Evolutionary conservation across 1,284 basidiomycete genomes (phyloP).

Genomic region (Marasmius fiardii): DNA sequence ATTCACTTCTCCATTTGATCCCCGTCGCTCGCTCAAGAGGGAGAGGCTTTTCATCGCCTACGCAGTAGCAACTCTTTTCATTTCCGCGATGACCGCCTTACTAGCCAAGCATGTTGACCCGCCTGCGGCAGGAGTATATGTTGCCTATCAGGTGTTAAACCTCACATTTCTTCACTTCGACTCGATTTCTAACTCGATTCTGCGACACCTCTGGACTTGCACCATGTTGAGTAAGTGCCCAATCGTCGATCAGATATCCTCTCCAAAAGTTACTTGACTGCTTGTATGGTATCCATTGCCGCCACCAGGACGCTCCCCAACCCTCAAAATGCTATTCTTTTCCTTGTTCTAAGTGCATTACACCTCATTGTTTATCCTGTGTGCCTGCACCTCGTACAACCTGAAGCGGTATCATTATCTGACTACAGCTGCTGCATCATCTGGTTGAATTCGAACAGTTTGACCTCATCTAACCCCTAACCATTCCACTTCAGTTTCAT

Average conservation of each 20-base stretch:
- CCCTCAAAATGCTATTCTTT: background rate
- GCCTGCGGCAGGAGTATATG: background rate
- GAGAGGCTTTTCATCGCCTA: background rate
- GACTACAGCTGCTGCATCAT: slow-evolving; percentile 28
- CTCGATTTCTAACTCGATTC: background rate
- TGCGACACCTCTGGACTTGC: background rate
- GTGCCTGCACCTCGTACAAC: background rate
- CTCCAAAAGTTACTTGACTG: background rate
- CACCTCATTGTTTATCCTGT: background rate
- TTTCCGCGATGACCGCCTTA: background rate
- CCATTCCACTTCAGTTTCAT: slow-evolving; percentile 38
- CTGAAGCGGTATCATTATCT: background rate
- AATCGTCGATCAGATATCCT: background rate
- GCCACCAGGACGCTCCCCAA: background rate
- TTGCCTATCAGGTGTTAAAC: background rate
- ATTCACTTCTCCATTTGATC: background rate
- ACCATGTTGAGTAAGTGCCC: background rate
- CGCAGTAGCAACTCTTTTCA: background rate
- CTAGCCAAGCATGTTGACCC: background rate
- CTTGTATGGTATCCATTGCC: background rate
- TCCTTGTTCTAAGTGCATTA: background rate
- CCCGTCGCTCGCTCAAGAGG: background rate
- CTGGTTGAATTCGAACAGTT: slow-evolving; percentile 41
- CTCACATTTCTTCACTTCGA: background rate
- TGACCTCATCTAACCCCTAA: slow-evolving; percentile 37